Evolutionary conservation across 179 eudicot species (phyloP).

Genomic region (Patellifolia procumbens): DNA sequence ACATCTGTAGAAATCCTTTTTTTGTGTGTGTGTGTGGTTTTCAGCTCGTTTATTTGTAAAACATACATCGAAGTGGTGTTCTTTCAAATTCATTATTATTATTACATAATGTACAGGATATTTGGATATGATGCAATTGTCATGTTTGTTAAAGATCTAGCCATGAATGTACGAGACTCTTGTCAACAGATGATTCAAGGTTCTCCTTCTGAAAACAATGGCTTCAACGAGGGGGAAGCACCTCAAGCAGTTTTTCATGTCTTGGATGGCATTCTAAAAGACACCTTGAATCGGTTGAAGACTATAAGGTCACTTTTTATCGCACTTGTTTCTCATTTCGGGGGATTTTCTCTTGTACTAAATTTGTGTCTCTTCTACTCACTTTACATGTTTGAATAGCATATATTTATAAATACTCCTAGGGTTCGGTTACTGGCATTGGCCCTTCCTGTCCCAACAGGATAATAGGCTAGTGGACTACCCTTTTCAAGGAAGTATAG

Average conservation of each 20-base stretch:
- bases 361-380: too few relatives aligned
- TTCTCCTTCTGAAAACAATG: conserved; percentile 27
- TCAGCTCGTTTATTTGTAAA: too few relatives aligned
- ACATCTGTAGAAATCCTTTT: too few relatives aligned
- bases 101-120: too few relatives aligned
- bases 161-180: too few relatives aligned
- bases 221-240: conserved; percentile 39
- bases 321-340: not conserved
- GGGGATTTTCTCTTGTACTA: too few relatives aligned
- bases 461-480: not conserved
- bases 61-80: too few relatives aligned
- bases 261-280: conserved; percentile 61
- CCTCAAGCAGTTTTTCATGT: conserved; percentile 48
- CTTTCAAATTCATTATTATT: too few relatives aligned
- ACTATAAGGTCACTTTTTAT: conserved; percentile 45
- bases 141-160: too few relatives aligned
- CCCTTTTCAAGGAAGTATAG: not conserved
- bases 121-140: too few relatives aligned
- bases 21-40: too few relatives aligned
- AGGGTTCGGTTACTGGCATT: not conserved
- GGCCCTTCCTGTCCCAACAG: not conserved
- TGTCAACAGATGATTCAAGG: conserved; percentile 27
- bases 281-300: too few relatives aligned
- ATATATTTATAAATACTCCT: not conserved
- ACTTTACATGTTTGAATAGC: not conserved